Evolutionary conservation across 2,329 filamentous ascomycete species (phyloP), one percentile per base, ranked within the genome.

Genomic region (Neopestalotiopsis rosae): DNA sequence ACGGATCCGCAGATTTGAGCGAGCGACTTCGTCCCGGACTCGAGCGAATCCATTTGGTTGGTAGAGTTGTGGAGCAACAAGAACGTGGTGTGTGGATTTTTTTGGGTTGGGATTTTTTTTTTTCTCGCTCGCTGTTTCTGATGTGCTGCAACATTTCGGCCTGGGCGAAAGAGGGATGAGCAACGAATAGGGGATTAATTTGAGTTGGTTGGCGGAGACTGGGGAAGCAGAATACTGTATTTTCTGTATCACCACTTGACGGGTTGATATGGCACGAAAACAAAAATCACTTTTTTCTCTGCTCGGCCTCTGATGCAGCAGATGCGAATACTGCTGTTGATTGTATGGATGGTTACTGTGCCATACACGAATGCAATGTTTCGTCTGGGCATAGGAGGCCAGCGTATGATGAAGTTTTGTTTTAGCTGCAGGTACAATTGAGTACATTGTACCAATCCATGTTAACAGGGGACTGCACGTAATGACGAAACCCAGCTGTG

Each of bases 51-150:
- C 42, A 24, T 38, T 58, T 38, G 64, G 20, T 34, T 59, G 56
- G 52, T 30, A 42, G 30, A 45, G 30, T 2, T 57, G 65, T 61
- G 65, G 65, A 67, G 65, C 56, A 13, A 3, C 24, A 28, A 28
- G 58, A 67, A 67, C 65, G 65, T 67, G 65, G 65, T 61, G 65
- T 30, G 65, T 61, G 65, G 65, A 52, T 30, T 62, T 62, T 40
- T 40, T 62, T 28, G 3, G 34, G 34, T 38, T 38, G 5, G 10
- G 1, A 1, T 38, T 38, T 38, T 59, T 28, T 59, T 13, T 24
- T 5, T 30, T n/a, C 45, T 52, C 45, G 9, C 45, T 52, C 45
- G 34, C 34, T 38, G 34, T 38, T 38, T 38, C 34, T 38, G 6
- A 7, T 5, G 17, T 32, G 28, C 30, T 28, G 49, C n/a, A 28